These are phyloP conservation scores for Isochrysis galbana DNA, from an alignment of 78 protist genomes.

Conservation along the genomic window DNA sequence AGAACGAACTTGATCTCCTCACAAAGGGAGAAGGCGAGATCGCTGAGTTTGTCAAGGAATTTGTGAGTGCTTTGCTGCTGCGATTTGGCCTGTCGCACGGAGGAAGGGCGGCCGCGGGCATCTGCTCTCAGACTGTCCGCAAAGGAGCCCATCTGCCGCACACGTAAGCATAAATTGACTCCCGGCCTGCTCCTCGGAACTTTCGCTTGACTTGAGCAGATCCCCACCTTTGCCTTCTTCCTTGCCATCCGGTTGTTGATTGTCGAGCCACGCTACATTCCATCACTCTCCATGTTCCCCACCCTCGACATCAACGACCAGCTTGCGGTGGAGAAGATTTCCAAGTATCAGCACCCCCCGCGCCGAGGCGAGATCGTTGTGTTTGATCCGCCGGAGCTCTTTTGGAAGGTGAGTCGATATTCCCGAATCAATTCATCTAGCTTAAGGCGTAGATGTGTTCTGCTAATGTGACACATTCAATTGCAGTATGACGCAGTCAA, in stretches of 20 bases:
- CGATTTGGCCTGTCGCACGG: too few relatives aligned
- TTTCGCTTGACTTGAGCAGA: too few relatives aligned
- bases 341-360: background rate
- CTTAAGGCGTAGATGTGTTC: too few relatives aligned
- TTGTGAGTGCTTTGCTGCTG: too few relatives aligned
- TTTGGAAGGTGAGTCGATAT: background rate
- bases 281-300: slow-evolving; percentile 16
- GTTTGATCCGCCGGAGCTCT: background rate
- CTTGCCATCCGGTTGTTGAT: background rate
- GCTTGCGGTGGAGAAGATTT: slow-evolving; percentile 28
- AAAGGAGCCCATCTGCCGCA: too few relatives aligned
- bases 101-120: too few relatives aligned
- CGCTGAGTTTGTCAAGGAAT: background rate
- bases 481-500: too few relatives aligned
- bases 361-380: background rate
- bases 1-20: background rate
- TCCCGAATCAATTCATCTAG: too few relatives aligned
- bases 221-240: slow-evolving; percentile 17
- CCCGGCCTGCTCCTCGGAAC: too few relatives aligned
- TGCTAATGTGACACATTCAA: too few relatives aligned
- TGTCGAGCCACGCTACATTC: slow-evolving; percentile 30
- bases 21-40: background rate
- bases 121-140: too few relatives aligned
- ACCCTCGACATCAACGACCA: slow-evolving; percentile 1
- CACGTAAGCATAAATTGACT: too few relatives aligned